Evolutionary conservation across 1,139 yeast species (phyloP), one percentile per base, ranked within the genome.

Genomic region (Meyerozyma sp.): DNA sequence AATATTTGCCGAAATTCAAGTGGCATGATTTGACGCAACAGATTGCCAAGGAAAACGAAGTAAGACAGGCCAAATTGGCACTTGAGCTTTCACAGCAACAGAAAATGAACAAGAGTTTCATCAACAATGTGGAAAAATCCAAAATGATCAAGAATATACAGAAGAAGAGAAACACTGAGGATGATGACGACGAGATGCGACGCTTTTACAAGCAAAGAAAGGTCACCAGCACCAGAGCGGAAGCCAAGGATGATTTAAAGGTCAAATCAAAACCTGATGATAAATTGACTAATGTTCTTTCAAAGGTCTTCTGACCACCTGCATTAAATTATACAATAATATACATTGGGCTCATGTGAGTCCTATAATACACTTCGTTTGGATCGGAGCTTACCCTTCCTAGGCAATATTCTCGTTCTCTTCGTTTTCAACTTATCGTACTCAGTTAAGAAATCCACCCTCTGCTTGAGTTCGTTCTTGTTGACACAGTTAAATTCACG

Each of bases 11-110:
- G 11, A 90, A 93, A 5, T 94, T 91, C 74, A 93, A 94, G 59
- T 93, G 99, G 99, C 75, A 84, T 47, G 95, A 94, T 56, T 73
- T 93, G 58, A 90, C 98, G 1, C 96, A 87, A 59, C 97, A 93
- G 60, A 87, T 93, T 52, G 91, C 96, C 5, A 81, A 80, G 56
- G 98, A 93, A 64, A 84, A 86, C 52, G 97, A 91, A 61, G 75
- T 85, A 37, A 81, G 96, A 65, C 95, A 89, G 58, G 82, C 93
- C 44, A 89, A 88, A 65, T 71, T 93, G 57, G 82, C 91, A 44
- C 77, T 94, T 50, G 98, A 94, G 62, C 78, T 93, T 39, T 79
- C 95, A 1, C 96, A 88, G 62, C 96, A 95, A 43, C 85, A 83
- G 48, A 84, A 87, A 55, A 76, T 91, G 63, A 91, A 90, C 66